These are phyloP conservation scores for Globisporangium ultimum DNA, from an alignment of 352 stramenopile species.

Conservation along the genomic window DNA sequence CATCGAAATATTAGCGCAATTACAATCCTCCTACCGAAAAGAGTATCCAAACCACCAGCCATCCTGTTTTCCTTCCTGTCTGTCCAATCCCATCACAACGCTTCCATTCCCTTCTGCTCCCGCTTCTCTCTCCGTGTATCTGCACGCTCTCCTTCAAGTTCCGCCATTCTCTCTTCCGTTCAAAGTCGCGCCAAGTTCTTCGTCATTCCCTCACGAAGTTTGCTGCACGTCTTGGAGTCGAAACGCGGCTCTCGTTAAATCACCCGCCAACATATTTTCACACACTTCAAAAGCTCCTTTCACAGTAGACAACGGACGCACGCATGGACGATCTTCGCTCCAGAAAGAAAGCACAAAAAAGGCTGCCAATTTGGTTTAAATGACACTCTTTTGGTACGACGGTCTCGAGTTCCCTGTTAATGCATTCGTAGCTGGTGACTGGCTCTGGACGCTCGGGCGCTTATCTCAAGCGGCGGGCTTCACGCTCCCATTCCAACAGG, in stretches of 20 bases:
- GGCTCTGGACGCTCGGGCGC: constrained; percentile 4
- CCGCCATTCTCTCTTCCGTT: constrained; percentile 1
- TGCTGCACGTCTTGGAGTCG: neutral
- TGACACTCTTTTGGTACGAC: neutral
- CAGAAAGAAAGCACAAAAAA: neutral
- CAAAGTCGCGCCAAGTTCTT: neutral
- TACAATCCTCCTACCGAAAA: constrained; percentile 19
- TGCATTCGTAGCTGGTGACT: neutral
- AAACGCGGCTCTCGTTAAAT: too few relatives aligned
- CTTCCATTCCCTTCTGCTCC: neutral
- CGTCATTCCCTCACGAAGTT: neutral
- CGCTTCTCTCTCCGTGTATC: too few relatives aligned
- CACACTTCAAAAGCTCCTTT: too few relatives aligned
- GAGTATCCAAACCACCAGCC: neutral
- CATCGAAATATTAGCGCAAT: constrained; percentile 64
- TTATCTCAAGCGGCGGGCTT: constrained; percentile 98
- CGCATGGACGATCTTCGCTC: too few relatives aligned
- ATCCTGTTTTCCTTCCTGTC: neutral
- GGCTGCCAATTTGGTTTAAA: neutral
- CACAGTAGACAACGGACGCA: too few relatives aligned
- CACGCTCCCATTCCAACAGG: constrained; percentile 99
- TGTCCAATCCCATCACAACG: neutral
- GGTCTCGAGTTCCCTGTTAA: constrained; percentile 5
- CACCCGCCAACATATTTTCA: too few relatives aligned
- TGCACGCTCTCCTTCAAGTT: neutral